phyloP scores from a whole-genome alignment of 2,329 filamentous ascomycete genomes.

The Pleoardoris graminearum region DNA sequence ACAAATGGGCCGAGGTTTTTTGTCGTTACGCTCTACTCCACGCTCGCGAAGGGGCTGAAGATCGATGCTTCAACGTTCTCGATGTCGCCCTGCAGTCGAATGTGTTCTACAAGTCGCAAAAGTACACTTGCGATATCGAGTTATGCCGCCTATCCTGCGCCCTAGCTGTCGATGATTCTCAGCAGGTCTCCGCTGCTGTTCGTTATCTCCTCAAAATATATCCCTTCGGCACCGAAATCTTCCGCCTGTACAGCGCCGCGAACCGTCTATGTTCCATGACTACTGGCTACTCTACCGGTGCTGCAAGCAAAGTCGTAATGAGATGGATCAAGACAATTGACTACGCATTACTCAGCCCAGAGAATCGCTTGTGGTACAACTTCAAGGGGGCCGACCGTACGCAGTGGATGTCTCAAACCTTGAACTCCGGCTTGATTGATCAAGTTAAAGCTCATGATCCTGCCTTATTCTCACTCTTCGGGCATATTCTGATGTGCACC shows the following conservation, averaged over 20 bases:
- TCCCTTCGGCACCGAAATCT: constrained; percentile 78
- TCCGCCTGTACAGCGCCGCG: constrained; percentile 79
- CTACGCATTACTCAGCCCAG: constrained; percentile 61
- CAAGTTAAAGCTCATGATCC: constrained; percentile 62
- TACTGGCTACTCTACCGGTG: constrained; percentile 74
- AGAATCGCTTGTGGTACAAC: constrained; percentile 51
- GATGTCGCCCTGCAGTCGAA: constrained; percentile 78
- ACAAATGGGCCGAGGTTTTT: constrained; percentile 87
- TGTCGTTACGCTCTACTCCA: constrained; percentile 81
- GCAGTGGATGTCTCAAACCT: constrained; percentile 43
- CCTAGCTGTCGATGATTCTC: constrained; percentile 74
- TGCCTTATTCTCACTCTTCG: constrained; percentile 83
- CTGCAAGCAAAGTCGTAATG: constrained; percentile 87
- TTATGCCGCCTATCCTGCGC: constrained; percentile 83
- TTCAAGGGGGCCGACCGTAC: constrained; percentile 44
- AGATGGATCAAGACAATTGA: constrained; percentile 92
- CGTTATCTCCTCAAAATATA: constrained; percentile 85
- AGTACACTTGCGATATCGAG: constrained; percentile 72
- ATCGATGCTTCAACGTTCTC: constrained; percentile 78
- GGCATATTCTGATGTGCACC: constrained; percentile 83
- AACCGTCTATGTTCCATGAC: constrained; percentile 75
- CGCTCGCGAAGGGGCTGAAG: constrained; percentile 66
- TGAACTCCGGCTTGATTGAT: constrained; percentile 46
- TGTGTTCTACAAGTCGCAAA: constrained; percentile 73
- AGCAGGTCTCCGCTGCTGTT: constrained; percentile 72